phyloP scores from a whole-genome alignment of 2,329 filamentous ascomycete genomes.

The Botrytis byssoidea region DNA sequence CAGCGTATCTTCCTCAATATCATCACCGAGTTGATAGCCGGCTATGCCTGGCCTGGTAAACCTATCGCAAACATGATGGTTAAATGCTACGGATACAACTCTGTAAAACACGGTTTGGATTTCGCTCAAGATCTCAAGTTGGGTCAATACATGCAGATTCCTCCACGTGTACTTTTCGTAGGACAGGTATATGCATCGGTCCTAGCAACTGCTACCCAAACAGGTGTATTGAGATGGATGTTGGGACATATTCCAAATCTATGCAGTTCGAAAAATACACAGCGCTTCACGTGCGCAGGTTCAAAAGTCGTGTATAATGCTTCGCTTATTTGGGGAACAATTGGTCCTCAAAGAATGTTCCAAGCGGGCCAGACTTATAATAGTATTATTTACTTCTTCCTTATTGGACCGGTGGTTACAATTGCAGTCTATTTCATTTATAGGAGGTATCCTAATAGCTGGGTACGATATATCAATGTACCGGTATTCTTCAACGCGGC shows the following conservation, averaged over 20 bases:
- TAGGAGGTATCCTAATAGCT: slow-evolving; percentile 54
- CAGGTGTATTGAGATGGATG: slow-evolving; percentile 42
- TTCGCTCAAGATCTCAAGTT: slow-evolving; percentile 52
- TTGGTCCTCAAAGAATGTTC: slow-evolving; percentile 47
- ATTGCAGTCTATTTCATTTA: slow-evolving; percentile 54
- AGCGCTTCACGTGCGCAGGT: slow-evolving; percentile 50
- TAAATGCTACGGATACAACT: slow-evolving; percentile 46
- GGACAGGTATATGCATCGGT: slow-evolving; percentile 50
- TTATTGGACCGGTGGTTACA: slow-evolving; percentile 54
- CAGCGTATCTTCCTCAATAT: slow-evolving; percentile 61
- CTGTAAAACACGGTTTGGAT: slow-evolving; percentile 47
- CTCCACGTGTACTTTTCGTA: slow-evolving; percentile 48
- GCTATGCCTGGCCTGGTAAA: slow-evolving; percentile 51
- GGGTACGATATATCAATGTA: slow-evolving; percentile 47
- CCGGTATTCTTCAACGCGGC: slow-evolving; percentile 50
- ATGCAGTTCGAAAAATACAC: slow-evolving; percentile 43
- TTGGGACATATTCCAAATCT: slow-evolving; percentile 44
- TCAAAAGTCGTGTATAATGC: slow-evolving; percentile 54
- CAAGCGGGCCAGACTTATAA: slow-evolving; percentile 50
- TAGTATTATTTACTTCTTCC: slow-evolving; percentile 50
- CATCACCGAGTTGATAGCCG: slow-evolving; percentile 68
- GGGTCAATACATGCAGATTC: slow-evolving; percentile 52
- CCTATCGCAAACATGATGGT: slow-evolving; percentile 66
- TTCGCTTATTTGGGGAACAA: slow-evolving; percentile 54
- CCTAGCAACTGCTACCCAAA: slow-evolving; percentile 47